These are phyloP conservation scores for Colletotrichum brevisporum DNA, from an alignment of 2,329 filamentous ascomycete genomes.

Conservation along the genomic window DNA sequence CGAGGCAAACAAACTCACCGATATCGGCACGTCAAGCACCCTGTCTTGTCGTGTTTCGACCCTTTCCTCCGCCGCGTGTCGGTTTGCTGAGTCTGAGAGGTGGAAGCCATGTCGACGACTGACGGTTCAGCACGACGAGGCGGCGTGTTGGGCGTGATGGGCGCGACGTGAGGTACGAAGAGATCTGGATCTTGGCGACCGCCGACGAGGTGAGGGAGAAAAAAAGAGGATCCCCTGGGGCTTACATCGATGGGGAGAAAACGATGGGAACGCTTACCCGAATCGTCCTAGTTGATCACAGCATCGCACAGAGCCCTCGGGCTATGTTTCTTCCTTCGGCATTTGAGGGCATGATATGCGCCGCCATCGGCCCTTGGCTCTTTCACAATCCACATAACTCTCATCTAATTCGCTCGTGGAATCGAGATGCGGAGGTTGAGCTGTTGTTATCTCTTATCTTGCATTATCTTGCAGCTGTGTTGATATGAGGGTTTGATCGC, in stretches of 20 bases:
- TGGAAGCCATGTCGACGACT: neutral
- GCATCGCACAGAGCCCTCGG: neutral
- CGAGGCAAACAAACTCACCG: constrained; percentile 22
- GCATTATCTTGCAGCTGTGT: too few relatives aligned
- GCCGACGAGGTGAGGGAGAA: constrained; percentile 30
- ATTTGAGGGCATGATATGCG: neutral
- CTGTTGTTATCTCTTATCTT: too few relatives aligned
- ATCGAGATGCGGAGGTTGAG: too few relatives aligned
- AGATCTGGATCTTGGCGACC: constrained; percentile 20
- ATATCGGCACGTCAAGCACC: constrained; percentile 42
- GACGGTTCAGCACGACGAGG: neutral
- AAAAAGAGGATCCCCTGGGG: constrained; percentile 19
- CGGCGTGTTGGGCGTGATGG: constrained; percentile 34
- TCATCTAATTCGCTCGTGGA: constrained; percentile 10
- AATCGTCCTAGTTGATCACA: constrained; percentile 15
- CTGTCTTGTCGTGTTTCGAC: constrained; percentile 41
- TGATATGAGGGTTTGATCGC: too few relatives aligned
- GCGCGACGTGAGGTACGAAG: constrained; percentile 10
- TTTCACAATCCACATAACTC: neutral
- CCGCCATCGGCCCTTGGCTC: constrained; percentile 17
- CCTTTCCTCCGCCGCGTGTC: constrained; percentile 37
- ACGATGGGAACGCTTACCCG: constrained; percentile 2
- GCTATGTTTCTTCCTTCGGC: constrained; percentile 11
- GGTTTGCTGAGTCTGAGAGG: neutral
- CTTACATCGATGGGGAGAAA: constrained; percentile 1